These are phyloP conservation scores for Botrytis hyacinthi DNA, from an alignment of 2,329 filamentous ascomycete species.

Conservation along the genomic window DNA sequence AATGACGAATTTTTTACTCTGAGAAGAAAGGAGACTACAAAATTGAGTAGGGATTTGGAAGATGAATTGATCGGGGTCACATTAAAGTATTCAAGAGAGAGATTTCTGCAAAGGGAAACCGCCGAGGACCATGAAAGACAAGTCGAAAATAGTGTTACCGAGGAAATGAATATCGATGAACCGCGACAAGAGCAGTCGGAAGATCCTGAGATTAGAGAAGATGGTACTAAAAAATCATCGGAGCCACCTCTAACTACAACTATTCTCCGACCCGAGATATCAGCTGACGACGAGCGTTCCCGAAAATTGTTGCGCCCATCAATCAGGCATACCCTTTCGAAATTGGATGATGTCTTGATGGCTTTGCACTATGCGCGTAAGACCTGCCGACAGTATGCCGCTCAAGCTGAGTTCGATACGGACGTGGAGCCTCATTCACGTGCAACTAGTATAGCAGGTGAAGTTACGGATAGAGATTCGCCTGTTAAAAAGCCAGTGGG, in stretches of 20 bases:
- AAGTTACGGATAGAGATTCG: background rate
- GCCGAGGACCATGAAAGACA: conserved; percentile 19
- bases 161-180: conserved; percentile 20
- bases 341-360: conserved; percentile 67
- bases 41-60: conserved; percentile 62
- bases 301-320: conserved; percentile 63
- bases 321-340: conserved; percentile 66
- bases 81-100: conserved; percentile 65
- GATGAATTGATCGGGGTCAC: conserved; percentile 68
- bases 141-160: conserved; percentile 23
- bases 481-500: conserved; percentile 25
- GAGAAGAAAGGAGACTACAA: conserved; percentile 44
- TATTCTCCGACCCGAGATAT: conserved; percentile 49
- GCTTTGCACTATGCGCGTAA: conserved; percentile 67
- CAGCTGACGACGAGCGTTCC: conserved; percentile 70
- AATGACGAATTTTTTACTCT: conserved; percentile 53
- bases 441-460: conserved; percentile 7
- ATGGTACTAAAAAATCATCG: conserved; percentile 19
- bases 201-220: conserved; percentile 16
- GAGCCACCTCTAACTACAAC: conserved; percentile 1
- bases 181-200: background rate
- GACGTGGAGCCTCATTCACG: conserved; percentile 29
- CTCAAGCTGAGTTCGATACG: conserved; percentile 37
- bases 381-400: conserved; percentile 44
- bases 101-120: conserved; percentile 47